phyloP scores from a whole-genome alignment of 306 rosid genomes.

The Gastrolobium bilobum region DNA sequence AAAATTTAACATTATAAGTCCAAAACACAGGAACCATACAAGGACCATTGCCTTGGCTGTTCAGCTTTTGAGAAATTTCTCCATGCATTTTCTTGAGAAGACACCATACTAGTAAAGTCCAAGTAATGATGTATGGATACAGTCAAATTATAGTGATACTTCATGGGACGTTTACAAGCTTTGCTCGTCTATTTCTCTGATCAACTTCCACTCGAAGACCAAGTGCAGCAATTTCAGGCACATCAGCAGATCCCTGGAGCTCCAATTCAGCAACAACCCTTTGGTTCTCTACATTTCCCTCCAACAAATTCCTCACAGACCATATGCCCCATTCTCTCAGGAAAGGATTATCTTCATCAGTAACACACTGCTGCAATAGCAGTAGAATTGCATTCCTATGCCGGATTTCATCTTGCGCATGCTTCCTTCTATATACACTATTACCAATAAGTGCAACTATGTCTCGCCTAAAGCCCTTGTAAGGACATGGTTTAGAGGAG shows the following conservation, averaged over 20 bases:
- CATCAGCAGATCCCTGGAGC: slow-evolving; percentile 73
- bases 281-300: slow-evolving; percentile 77
- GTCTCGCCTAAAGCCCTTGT: slow-evolving; percentile 84
- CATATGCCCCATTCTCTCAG: slow-evolving; percentile 93
- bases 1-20: too few species aligned
- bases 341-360: slow-evolving; percentile 85
- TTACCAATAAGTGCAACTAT: slow-evolving; percentile 76
- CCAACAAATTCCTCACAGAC: slow-evolving; percentile 78
- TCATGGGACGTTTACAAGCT: slow-evolving; percentile 73
- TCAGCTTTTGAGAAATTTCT: neutral
- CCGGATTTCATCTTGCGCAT: slow-evolving; percentile 74
- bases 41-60: neutral
- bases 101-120: neutral
- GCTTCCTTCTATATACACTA: slow-evolving; percentile 69
- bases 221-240: slow-evolving; percentile 72
- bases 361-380: slow-evolving; percentile 84
- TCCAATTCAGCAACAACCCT: slow-evolving; percentile 74
- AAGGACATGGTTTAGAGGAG: slow-evolving; percentile 50
- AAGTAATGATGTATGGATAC: neutral
- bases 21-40: neutral
- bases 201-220: slow-evolving; percentile 85
- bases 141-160: neutral
- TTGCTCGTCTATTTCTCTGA: slow-evolving; percentile 67
- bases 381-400: slow-evolving; percentile 68
- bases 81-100: slow-evolving; percentile 19